Evolutionary conservation across 2,329 filamentous ascomycete species (phyloP), one percentile per base, ranked within the genome.

Genomic region (Balansia obtecta): DNA sequence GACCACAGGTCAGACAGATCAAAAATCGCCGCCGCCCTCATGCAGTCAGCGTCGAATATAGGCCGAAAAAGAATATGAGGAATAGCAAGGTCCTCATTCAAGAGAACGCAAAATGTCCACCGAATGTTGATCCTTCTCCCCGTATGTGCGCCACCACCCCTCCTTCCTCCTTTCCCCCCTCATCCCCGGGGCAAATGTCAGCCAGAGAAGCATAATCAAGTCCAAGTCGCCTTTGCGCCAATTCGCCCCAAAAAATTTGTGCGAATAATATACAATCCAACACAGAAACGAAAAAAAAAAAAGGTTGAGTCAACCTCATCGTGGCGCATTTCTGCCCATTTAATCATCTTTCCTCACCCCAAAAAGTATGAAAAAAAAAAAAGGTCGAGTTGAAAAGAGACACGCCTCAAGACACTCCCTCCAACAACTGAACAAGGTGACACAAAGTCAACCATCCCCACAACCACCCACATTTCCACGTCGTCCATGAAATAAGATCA

Each of bases 201-300:
- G 40, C 16, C 22, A 41, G 34, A 32, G 43, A 61, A 60, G 60
- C 59, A 61, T 37, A 55, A 58, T 61, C 57, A 60, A 57, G 50
- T 57, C 63, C 60, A 53, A 55, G 61, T 65, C 60, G 64, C 64
- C 61, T 52, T 58, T 61, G 58, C 61, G 56, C 61, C 63, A 56
- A 62, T 67, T 65, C 67, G 67, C 67, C 59, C 58, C 58, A 53
- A 60, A 46, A 44, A 50, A n/a, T 61, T 40, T 57, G 58, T 58
- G 64, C 65, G 65, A 67, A 65, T 68, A 68, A 63, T 68, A 61
- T 69, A 69, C 67, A 69, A 68, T 68, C 65, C 65, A 68, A 68
- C 61, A 63, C 49, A 56, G 50, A 63, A 63, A 62, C 13, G 12
- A 20, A 34, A 52, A 54, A 58, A 56, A 54, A 57, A n/a, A n/a